A percentile compares a stretch with the other conserved stretches of the same genome.
Conservation (phyloP, 2,329 filamentous ascomycete species). For the Dactylellina haptotyla region DNA sequence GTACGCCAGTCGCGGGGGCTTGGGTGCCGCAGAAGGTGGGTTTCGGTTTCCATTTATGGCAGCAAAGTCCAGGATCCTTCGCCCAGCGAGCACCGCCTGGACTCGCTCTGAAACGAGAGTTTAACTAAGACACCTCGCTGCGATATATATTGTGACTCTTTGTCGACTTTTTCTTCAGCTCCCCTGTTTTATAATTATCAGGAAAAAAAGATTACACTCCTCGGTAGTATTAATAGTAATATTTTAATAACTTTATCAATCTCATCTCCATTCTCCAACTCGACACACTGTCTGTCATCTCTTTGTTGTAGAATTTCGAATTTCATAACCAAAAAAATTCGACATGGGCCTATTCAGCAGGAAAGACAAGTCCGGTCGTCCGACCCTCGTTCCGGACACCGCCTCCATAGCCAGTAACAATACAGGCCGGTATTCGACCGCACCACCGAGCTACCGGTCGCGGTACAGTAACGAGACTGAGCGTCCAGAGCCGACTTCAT, state of each 20-base stretch:
- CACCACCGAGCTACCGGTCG: constrained; percentile 7
- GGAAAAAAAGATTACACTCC: no score
- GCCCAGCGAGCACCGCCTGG: background rate
- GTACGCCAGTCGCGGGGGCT: background rate
- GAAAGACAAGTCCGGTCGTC: constrained; percentile 21
- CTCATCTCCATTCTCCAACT: no score
- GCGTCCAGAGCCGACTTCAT: background rate
- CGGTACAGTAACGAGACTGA: background rate
- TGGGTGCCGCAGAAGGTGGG: background rate
- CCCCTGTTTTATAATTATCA: no score
- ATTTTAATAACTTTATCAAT: no score
- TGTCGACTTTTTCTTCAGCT: background rate
- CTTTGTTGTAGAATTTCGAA: background rate
- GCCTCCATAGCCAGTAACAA: background rate
- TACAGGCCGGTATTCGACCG: constrained; percentile 5
- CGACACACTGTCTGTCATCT: no score
- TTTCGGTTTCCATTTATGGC: constrained; percentile 43
- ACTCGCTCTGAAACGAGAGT: no score
- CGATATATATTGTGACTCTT: background rate
- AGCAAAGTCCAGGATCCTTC: constrained; percentile 1
- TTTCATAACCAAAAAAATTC: background rate
- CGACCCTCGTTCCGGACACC: background rate
- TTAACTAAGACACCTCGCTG: background rate
- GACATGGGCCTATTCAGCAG: constrained; percentile 35
- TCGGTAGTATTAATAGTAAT: background rate